Base-by-base conservation (phyloP, 2,329 filamentous ascomycete genomes). In the Aureobasidium sp. region DNA sequence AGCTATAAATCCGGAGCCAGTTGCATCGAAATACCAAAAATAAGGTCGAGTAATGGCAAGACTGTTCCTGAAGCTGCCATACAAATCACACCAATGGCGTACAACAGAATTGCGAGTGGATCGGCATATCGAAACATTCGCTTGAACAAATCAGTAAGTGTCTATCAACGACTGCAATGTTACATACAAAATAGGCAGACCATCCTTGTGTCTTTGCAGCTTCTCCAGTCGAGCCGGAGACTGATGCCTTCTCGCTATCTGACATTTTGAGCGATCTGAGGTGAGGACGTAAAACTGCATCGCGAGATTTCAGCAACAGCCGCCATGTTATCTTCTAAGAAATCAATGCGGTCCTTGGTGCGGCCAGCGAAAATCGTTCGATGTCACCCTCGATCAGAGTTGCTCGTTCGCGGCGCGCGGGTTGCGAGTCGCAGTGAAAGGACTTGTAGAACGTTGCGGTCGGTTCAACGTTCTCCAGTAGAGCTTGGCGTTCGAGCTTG, bases 21-120 rank as follows among this genome's bases (percentile, higher is more conserved):
- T 34, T 34, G 31, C 31, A 9, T 34, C 31, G 31, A 34, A 34
- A 12, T 34, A 65, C 91, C 90, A 69, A 95, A 95, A 37, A 96
- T 73, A 62, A 84, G 77, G 8, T 72, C 74, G 71, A 75, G 74
- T 22, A 75, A 64, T 12, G 73, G 73, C 49, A 75, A 64, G 2
- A 68, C 36, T 5, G 51, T 53, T 12, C 51, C 51, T 6, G 51
- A 53, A 15, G 22, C 15, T 5, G 31, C n/a, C 51, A 53, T 53
- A 41, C 51, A 53, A 3, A 53, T 12, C 5, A 29, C 17, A 12
- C 51, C 36, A 1, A 53, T 20, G 1, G 8, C n/a, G 29, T 53
- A 53, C 51, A 53, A 22, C 6, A 41, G 2, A 2, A 29, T 53
- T 7, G 36, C 15, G 2, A 36, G 36, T 8, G 36, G 36, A 9